Conservation (phyloP, 345 rosid species). For the Populus alba region DNA sequence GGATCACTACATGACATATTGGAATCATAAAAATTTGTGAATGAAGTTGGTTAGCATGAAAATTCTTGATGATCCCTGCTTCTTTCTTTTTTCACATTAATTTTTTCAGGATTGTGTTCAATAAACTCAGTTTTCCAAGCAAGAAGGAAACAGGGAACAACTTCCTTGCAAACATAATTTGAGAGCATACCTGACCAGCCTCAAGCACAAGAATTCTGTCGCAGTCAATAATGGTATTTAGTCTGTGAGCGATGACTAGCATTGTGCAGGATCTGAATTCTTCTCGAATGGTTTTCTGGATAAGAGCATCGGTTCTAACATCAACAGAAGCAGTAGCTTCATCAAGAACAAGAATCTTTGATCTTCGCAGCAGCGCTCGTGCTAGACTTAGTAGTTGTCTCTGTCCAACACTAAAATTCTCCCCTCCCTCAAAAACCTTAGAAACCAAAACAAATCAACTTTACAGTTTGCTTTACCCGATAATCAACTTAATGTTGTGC, state of each 20-base stretch:
- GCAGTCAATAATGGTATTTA: conserved; percentile 33
- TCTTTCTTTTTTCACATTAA: background rate
- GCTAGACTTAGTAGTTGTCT: conserved; percentile 34
- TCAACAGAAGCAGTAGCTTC: conserved; percentile 39
- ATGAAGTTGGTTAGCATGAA: background rate
- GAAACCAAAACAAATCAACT: background rate
- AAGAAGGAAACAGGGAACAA: background rate
- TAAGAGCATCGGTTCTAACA: conserved; percentile 33
- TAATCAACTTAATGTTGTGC: background rate
- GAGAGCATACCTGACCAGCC: conserved; percentile 30
- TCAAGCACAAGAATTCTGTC: conserved; percentile 35
- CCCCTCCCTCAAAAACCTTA: conserved; percentile 34
- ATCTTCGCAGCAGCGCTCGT: conserved; percentile 29
- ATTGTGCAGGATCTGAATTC: conserved; percentile 31
- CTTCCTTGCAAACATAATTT: background rate
- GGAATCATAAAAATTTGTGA: background rate
- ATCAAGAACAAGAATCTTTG: conserved; percentile 35
- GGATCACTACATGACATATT: background rate
- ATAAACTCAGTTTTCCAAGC: background rate
- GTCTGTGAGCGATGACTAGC: conserved; percentile 34
- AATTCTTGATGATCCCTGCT: background rate
- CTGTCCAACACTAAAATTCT: conserved; percentile 38
- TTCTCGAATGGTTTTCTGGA: conserved; percentile 32
- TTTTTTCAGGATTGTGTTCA: background rate
- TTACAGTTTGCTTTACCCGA: background rate